Evolutionary conservation across 139 green algal species (phyloP).

Genomic region (Tetraselmis chui): DNA sequence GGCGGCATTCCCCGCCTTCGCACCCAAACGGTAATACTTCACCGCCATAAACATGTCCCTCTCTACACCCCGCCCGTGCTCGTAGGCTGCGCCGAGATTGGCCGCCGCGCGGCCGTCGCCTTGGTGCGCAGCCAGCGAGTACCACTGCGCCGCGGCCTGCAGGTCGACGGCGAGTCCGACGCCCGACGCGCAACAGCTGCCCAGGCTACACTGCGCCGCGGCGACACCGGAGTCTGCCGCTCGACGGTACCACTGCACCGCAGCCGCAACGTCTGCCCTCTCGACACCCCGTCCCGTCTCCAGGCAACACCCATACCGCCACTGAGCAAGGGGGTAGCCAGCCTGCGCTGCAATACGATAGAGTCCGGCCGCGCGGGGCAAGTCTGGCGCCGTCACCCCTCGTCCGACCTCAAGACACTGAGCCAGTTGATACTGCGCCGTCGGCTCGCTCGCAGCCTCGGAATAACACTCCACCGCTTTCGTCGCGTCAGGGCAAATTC

Average conservation of each 20-base stretch:
- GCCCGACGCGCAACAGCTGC: background rate
- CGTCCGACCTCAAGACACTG: background rate
- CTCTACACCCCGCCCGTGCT: background rate
- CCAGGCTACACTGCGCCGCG: background rate
- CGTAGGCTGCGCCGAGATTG: background rate
- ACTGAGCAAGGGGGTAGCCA: background rate
- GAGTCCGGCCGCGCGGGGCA: background rate
- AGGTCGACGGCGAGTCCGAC: background rate
- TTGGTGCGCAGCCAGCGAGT: background rate
- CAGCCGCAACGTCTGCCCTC: background rate
- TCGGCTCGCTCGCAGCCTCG: background rate
- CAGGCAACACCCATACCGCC: background rate
- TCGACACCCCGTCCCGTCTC: background rate
- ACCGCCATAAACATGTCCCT: background rate
- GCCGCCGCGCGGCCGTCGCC: background rate
- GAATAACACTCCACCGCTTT: background rate
- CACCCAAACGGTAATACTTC: background rate
- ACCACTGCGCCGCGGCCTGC: background rate
- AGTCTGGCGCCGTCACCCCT: background rate
- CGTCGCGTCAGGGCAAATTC: background rate
- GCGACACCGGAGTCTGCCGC: background rate
- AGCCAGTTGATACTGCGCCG: background rate
- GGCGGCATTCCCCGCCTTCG: background rate
- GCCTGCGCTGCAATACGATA: background rate
- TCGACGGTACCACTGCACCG: background rate